Evolutionary conservation across 129 eudicot genomes (phyloP).

Genomic region (Tagetes erecta): DNA sequence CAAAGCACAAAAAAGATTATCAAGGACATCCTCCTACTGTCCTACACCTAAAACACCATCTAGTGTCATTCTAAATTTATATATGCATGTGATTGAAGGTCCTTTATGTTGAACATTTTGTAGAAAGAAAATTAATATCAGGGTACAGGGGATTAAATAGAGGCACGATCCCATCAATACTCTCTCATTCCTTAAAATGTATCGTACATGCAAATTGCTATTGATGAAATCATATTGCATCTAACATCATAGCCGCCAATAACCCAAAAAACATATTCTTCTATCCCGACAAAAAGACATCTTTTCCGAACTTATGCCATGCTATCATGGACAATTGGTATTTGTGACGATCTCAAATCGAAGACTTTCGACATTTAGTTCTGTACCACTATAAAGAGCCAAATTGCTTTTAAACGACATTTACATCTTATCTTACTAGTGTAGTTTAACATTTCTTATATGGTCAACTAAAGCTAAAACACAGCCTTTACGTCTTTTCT

Average conservation of each 20-base stretch:
- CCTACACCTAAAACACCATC: neutral
- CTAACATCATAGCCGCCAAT: neutral
- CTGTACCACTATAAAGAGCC: neutral
- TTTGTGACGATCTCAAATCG: neutral
- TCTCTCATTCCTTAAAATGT: neutral
- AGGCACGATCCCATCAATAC: neutral
- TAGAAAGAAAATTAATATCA: neutral
- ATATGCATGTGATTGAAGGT: neutral
- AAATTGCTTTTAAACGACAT: neutral
- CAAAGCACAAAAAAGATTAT: neutral
- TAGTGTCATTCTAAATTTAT: neutral
- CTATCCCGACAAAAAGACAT: neutral
- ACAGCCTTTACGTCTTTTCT: conserved; percentile 1
- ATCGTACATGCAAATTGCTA: neutral
- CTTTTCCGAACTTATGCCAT: neutral
- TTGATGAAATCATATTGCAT: neutral
- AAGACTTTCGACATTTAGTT: neutral
- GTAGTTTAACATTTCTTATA: neutral
- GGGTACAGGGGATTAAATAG: neutral
- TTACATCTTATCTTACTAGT: conserved; percentile 12
- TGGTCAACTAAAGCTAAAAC: neutral
- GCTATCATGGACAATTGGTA: neutral
- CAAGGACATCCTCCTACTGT: neutral
- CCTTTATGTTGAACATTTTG: neutral
- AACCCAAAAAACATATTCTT: conserved; percentile 3